phyloP scores from a whole-genome alignment of 2,329 filamentous ascomycete genomes.

The Ascochyta fabae region DNA sequence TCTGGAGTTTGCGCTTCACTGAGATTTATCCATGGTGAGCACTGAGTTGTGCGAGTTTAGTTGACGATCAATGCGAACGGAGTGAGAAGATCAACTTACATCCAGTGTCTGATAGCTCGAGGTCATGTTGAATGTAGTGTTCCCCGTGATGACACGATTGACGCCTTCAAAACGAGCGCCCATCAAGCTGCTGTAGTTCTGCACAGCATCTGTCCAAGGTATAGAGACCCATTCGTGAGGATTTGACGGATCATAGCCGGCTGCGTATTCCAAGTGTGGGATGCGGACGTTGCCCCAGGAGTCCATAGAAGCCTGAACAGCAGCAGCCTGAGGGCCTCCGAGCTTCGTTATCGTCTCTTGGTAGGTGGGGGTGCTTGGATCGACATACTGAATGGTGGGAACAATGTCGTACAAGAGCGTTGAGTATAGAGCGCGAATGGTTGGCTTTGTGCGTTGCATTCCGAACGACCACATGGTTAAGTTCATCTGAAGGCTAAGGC shows the following conservation, averaged over 20 bases:
- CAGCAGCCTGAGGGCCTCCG: constrained; percentile 12
- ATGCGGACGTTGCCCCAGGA: constrained; percentile 17
- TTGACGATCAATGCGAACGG: neutral
- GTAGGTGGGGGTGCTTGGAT: neutral
- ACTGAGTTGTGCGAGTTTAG: neutral
- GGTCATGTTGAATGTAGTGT: constrained; percentile 7
- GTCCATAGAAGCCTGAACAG: constrained; percentile 9
- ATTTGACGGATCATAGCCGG: neutral
- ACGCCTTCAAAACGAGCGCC: constrained; percentile 14
- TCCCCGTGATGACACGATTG: constrained; percentile 6
- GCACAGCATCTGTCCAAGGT: constrained; percentile 7
- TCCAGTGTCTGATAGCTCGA: constrained; percentile 4
- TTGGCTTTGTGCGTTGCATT: neutral
- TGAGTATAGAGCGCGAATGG: constrained; percentile 12
- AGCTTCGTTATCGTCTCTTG: constrained; percentile 1
- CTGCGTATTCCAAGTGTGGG: constrained; percentile 5
- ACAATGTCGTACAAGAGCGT: constrained; percentile 9
- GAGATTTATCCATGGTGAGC: neutral
- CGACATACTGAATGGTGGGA: constrained; percentile 15
- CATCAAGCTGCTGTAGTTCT: constrained; percentile 17
- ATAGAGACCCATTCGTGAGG: constrained; percentile 5
- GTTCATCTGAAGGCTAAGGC: neutral
- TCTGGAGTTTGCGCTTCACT: neutral
- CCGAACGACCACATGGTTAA: neutral
- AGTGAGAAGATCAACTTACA: neutral